These are phyloP conservation scores for Fraxinus ornus DNA, from an alignment of 305 asterid genomes.

Conservation along the genomic window DNA sequence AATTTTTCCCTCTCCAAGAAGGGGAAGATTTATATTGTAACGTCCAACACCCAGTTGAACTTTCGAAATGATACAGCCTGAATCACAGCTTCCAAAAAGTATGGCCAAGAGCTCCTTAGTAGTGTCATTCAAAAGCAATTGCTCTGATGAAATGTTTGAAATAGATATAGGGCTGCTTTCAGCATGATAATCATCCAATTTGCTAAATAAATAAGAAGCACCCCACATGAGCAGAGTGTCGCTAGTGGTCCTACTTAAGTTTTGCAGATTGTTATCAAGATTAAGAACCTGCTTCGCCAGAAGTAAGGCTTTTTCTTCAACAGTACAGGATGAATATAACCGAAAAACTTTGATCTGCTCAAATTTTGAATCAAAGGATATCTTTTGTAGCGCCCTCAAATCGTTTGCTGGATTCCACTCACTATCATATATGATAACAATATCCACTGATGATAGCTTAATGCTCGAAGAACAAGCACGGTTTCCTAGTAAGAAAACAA, in stretches of 20 bases:
- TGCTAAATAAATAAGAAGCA: slow-evolving; percentile 61
- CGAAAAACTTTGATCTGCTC: slow-evolving; percentile 70
- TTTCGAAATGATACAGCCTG: slow-evolving; percentile 52
- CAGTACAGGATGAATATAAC: slow-evolving; percentile 70
- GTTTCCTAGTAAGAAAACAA: slow-evolving; percentile 76
- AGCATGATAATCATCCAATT: slow-evolving; percentile 69
- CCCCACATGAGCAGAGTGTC: slow-evolving; percentile 84
- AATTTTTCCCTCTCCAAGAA: slow-evolving; percentile 65
- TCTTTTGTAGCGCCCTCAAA: slow-evolving; percentile 63
- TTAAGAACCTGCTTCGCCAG: slow-evolving; percentile 56
- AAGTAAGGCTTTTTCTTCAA: slow-evolving; percentile 73
- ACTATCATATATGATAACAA: slow-evolving; percentile 62
- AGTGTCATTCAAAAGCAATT: slow-evolving; percentile 49
- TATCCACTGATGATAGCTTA: slow-evolving; percentile 62
- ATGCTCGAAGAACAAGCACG: slow-evolving; percentile 70
- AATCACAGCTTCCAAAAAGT: slow-evolving; percentile 39
- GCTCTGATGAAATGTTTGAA: slow-evolving; percentile 43
- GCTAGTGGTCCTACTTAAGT: slow-evolving; percentile 41
- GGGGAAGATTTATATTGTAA: slow-evolving; percentile 42
- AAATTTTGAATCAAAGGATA: slow-evolving; percentile 55
- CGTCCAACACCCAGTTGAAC: slow-evolving; percentile 53
- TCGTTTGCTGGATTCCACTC: slow-evolving; percentile 84
- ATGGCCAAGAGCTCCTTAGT: slow-evolving; percentile 53
- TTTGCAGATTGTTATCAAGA: slow-evolving; percentile 53
- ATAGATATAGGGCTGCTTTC: slow-evolving; percentile 31